Evolutionary conservation across 1,139 yeast species (phyloP).

Genomic region (Yamadazyma taylorii): DNA sequence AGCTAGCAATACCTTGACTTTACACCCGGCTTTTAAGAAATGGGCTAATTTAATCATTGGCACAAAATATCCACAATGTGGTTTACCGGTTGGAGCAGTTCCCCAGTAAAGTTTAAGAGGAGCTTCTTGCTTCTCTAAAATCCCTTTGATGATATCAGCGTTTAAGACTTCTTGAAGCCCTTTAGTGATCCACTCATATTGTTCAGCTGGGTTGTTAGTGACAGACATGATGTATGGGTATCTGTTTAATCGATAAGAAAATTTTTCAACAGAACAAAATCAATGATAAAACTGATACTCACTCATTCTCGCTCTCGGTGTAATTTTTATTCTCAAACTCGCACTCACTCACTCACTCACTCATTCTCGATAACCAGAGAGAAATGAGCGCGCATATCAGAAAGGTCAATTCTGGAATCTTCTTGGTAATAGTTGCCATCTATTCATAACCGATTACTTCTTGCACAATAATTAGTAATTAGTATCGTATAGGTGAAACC

Average conservation of each 20-base stretch:
- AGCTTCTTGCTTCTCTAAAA: slow-evolving; percentile 76
- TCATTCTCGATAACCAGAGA: no score
- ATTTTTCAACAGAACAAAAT: no score
- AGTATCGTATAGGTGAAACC: no score
- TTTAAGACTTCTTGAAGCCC: slow-evolving; percentile 91
- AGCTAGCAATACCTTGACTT: slow-evolving; percentile 89
- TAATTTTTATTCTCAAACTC: no score
- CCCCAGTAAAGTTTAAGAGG: slow-evolving; percentile 95
- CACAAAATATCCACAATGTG: slow-evolving; percentile 98
- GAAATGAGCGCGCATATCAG: neutral
- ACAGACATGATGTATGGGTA: slow-evolving; percentile 24
- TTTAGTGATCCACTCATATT: slow-evolving; percentile 76
- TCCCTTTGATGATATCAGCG: slow-evolving; percentile 81
- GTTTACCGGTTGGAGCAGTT: slow-evolving; percentile 78
- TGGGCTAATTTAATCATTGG: slow-evolving; percentile 97
- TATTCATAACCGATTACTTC: no score
- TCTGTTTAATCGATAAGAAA: no score
- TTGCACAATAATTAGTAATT: no score
- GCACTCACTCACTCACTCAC: no score
- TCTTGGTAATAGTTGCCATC: neutral
- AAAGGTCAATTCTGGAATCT: neutral
- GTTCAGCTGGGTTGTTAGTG: slow-evolving; percentile 52
- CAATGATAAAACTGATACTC: no score
- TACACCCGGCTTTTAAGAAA: slow-evolving; percentile 93
- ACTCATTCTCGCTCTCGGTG: no score